Conservation (phyloP, 495 filamentous ascomycete species). For the Aspergillus indologenus region DNA sequence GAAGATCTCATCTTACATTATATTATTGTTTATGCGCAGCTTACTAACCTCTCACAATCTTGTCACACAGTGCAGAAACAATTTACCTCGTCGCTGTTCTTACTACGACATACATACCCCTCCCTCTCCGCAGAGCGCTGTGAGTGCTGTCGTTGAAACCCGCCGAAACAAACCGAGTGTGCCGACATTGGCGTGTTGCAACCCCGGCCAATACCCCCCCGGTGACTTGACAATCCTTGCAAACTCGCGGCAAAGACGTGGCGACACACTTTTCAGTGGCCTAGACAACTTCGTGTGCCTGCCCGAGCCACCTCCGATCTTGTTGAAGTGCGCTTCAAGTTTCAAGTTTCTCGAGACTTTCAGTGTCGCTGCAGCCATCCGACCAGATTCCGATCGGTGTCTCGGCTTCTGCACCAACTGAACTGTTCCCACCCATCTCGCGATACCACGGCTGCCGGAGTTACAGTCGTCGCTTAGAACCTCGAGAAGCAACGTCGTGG, state of each 20-base stretch:
- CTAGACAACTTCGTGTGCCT: background rate
- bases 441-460: background rate
- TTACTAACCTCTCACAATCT: constrained; percentile 1
- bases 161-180: constrained; percentile 6
- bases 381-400: constrained; percentile 7
- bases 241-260: background rate
- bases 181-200: background rate
- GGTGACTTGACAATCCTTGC: background rate
- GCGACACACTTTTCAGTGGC: background rate
- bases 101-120: background rate
- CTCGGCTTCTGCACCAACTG: constrained; percentile 2
- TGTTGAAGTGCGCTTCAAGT: background rate
- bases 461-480: constrained; percentile 4
- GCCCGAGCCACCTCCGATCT: background rate
- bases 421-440: background rate
- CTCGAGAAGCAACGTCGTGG: constrained; percentile 10
- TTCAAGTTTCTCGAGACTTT: background rate
- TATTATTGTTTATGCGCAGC: background rate
- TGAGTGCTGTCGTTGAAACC: constrained; percentile 3
- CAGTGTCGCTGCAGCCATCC: constrained; percentile 7
- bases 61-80: constrained; percentile 1
- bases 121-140: background rate
- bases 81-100: constrained; percentile 2
- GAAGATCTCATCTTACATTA: background rate
- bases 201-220: background rate